Conservation (phyloP, 2,329 filamentous ascomycete species). For the Claviceps purpurea region DNA sequence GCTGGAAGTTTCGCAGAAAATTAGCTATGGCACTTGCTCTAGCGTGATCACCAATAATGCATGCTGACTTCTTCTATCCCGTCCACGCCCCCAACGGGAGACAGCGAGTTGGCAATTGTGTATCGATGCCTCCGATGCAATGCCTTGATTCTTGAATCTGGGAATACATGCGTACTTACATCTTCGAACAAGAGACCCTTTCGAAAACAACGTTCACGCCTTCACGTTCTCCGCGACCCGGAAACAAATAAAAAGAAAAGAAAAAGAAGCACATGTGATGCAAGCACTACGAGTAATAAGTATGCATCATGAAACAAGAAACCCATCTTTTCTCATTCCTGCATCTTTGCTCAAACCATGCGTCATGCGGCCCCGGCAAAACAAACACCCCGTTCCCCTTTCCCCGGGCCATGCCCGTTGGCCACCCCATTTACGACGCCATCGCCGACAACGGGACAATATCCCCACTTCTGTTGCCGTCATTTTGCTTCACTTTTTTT, state of each 20-base stretch:
- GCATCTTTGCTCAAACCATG: too few species aligned
- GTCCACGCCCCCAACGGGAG: too few species aligned
- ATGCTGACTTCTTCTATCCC: background rate
- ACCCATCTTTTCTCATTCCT: too few species aligned
- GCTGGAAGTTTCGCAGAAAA: too few species aligned
- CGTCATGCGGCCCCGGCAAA: too few species aligned
- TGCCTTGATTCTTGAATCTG: background rate
- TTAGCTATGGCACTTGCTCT: background rate
- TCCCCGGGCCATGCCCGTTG: too few species aligned
- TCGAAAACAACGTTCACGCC: background rate
- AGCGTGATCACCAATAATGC: background rate
- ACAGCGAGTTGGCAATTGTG: too few species aligned
- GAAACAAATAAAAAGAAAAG: background rate
- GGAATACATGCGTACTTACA: background rate
- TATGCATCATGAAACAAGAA: too few species aligned
- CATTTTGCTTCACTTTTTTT: background rate
- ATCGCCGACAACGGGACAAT: too few species aligned
- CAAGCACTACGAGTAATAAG: background rate
- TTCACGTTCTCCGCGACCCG: background rate
- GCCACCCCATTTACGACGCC: too few species aligned
- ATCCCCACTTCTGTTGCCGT: too few species aligned
- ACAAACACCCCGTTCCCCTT: too few species aligned
- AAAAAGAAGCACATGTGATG: background rate
- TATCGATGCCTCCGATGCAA: background rate
- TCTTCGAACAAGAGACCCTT: background rate